These are phyloP conservation scores for Blastobotrys peoriensis DNA, from an alignment of 805 yeast genomes.

Conservation along the genomic window DNA sequence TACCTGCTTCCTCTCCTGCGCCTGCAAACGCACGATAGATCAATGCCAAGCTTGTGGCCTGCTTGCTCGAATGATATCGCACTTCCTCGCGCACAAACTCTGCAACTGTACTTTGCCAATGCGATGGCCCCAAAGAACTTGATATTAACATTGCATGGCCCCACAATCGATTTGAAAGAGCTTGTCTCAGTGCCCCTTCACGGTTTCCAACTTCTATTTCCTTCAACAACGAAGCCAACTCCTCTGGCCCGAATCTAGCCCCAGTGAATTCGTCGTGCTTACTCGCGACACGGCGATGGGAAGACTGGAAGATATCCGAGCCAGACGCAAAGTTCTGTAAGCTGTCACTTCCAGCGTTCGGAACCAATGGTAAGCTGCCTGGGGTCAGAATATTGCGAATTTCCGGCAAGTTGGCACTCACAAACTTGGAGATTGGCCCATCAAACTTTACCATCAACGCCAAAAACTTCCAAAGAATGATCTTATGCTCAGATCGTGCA, in stretches of 20 bases:
- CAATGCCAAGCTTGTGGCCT: conserved; percentile 42
- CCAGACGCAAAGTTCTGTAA: conserved; percentile 20
- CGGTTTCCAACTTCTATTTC: conserved; percentile 46
- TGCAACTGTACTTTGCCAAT: conserved; percentile 52
- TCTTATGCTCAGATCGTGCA: conserved; percentile 23
- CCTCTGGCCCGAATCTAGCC: conserved; percentile 14
- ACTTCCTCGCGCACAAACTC: conserved; percentile 48
- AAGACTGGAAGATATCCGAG: conserved; percentile 20
- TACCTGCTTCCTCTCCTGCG: conserved; percentile 41
- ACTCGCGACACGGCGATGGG: conserved; percentile 4
- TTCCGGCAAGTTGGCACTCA: conserved; percentile 20
- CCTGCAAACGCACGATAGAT: conserved; percentile 63
- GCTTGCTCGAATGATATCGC: conserved; percentile 33
- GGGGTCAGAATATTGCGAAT: conserved; percentile 24
- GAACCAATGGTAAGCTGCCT: conserved; percentile 11
- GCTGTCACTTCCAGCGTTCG: conserved; percentile 14
- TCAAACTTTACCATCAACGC: conserved; percentile 29
- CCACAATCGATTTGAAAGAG: conserved; percentile 64
- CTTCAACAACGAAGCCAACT: conserved; percentile 17
- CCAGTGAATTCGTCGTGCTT: conserved; percentile 2
- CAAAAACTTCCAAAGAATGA: conserved; percentile 32
- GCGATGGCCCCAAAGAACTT: conserved; percentile 54
- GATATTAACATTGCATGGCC: conserved; percentile 71
- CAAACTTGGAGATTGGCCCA: conserved; percentile 26
- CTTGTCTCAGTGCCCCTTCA: conserved; percentile 56